Evolutionary conservation across 2,329 filamentous ascomycete species (phyloP).

Genomic region (Magnaporthiopsis rhizophila): DNA sequence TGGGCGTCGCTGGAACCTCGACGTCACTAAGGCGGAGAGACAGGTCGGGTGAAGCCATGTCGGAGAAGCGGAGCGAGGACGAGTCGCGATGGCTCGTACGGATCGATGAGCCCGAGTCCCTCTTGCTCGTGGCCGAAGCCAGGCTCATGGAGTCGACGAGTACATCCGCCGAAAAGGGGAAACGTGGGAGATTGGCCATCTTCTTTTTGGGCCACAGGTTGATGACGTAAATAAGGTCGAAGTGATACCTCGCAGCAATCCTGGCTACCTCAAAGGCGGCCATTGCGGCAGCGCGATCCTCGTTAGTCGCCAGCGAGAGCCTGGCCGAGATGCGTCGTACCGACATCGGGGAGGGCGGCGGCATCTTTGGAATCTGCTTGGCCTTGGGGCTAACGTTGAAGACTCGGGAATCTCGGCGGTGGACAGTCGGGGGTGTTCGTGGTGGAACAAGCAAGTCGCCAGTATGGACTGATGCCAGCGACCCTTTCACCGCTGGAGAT

Average conservation of each 20-base stretch:
- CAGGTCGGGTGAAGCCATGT: neutral
- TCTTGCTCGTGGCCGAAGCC: neutral
- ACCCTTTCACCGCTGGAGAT: neutral
- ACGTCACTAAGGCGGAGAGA: neutral
- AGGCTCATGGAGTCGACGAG: conserved; percentile 5
- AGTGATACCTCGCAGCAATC: conserved; percentile 47
- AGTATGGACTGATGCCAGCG: neutral
- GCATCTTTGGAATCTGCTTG: conserved; percentile 20
- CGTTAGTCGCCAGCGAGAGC: neutral
- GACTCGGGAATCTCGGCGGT: conserved; percentile 8
- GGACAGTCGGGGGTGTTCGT: conserved; percentile 3
- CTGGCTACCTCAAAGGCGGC: conserved; percentile 47
- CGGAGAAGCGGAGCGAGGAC: neutral
- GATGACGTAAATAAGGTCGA: conserved; percentile 51
- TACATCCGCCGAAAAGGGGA: conserved; percentile 9
- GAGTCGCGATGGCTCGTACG: neutral
- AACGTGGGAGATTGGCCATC: neutral
- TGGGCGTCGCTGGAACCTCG: neutral
- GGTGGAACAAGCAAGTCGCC: conserved; percentile 9
- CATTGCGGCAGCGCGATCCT: conserved; percentile 28
- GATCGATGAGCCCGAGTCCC: neutral
- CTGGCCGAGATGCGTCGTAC: conserved; percentile 18
- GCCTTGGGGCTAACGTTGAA: neutral
- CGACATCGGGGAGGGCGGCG: conserved; percentile 36
- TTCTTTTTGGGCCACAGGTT: conserved; percentile 43